phyloP scores from a whole-genome alignment of 495 filamentous ascomycete genomes.

The Aspergillus cavernicola region DNA sequence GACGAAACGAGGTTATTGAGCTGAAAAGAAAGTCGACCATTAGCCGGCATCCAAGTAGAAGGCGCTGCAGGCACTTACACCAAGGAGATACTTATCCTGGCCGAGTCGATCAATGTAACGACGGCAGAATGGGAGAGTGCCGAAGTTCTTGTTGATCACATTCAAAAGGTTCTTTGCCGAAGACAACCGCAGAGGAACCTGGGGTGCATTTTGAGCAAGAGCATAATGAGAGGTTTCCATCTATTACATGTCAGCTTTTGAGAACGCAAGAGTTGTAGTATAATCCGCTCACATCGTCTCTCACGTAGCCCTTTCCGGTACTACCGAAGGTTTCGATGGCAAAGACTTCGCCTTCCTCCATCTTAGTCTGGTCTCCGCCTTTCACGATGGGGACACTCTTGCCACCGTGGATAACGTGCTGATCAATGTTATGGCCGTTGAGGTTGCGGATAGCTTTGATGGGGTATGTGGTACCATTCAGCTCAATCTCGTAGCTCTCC shows the following conservation, averaged over 20 bases:
- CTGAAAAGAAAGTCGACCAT: conserved; percentile 35
- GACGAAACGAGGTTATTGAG: conserved; percentile 82
- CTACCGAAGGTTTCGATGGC: conserved; percentile 94
- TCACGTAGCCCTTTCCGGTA: conserved; percentile 81
- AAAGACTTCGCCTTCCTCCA: conserved; percentile 93
- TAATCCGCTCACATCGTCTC: conserved; percentile 61
- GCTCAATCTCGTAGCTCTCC: conserved; percentile 83
- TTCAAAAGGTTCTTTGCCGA: conserved; percentile 80
- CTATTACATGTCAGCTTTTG: conserved; percentile 26
- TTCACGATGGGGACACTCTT: conserved; percentile 93
- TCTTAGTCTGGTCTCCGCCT: conserved; percentile 72
- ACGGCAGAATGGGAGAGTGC: conserved; percentile 80
- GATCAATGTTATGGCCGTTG: conserved; percentile 84
- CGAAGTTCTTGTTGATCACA: conserved; percentile 90
- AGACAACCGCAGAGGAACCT: conserved; percentile 62
- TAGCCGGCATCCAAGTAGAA: conserved; percentile 18
- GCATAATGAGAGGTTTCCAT: conserved; percentile 77
- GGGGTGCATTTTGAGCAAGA: conserved; percentile 57
- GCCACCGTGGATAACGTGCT: conserved; percentile 80
- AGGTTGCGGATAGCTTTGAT: conserved; percentile 85
- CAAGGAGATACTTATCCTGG: conserved; percentile 83
- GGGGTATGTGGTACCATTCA: conserved; percentile 72
- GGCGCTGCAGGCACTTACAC: conserved; percentile 48
- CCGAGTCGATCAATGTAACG: conserved; percentile 83
- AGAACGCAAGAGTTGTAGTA: background rate